phyloP scores from a whole-genome alignment of 2,329 filamentous ascomycete genomes.

The Neofusicoccum parvum region DNA sequence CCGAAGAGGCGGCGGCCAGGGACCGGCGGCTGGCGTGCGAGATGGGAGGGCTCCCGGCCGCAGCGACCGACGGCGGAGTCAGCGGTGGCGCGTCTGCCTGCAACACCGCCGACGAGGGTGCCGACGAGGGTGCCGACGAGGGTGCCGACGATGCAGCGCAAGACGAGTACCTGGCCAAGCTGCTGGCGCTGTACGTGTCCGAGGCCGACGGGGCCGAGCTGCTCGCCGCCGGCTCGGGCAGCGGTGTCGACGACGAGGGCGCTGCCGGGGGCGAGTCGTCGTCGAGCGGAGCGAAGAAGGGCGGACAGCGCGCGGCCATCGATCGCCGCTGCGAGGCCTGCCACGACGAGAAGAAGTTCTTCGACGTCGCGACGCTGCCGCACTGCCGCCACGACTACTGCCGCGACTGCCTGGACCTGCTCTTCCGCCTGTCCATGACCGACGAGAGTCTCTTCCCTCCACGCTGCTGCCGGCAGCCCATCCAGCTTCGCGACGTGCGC shows the following conservation, averaged over 20 bases:
- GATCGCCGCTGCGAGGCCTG: constrained; percentile 5
- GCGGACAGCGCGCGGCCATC: not conserved
- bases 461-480: constrained; percentile 26
- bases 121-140: not conserved
- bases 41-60: not conserved
- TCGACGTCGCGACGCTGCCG: constrained; percentile 1
- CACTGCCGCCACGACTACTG: constrained; percentile 29
- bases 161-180: not conserved
- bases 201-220: not conserved
- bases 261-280: not conserved
- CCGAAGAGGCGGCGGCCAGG: not conserved
- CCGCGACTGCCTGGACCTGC: constrained; percentile 24
- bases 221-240: not conserved
- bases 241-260: not conserved
- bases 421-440: constrained; percentile 26
- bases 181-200: constrained; percentile 5
- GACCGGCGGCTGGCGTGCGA: not conserved
- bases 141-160: not conserved
- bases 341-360: not conserved
- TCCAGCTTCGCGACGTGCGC: constrained; percentile 24
- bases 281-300: not conserved
- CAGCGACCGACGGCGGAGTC: not conserved
- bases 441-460: constrained; percentile 30
- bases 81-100: no score
- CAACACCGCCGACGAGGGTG: not conserved